Percentiles rank a stretch among this genome's conserved stretches.
These are phyloP conservation scores for Thelonectria blattea DNA, from an alignment of 2,329 filamentous ascomycete genomes.

Conservation along the genomic window DNA sequence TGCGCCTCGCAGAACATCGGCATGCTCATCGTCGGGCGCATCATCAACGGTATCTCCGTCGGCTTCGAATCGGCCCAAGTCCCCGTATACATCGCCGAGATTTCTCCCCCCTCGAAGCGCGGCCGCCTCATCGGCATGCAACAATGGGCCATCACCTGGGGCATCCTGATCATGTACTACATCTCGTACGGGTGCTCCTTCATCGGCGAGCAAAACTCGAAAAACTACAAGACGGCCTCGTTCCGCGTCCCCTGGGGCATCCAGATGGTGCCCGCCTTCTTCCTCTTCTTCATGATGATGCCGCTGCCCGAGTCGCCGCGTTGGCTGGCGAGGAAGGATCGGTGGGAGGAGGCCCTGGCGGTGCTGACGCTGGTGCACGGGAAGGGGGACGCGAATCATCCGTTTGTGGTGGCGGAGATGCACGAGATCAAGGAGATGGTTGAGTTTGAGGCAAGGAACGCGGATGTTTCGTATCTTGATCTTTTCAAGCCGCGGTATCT, in stretches of 20 bases:
- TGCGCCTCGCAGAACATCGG: slow-evolving; percentile 51
- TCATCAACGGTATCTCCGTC: slow-evolving; percentile 68
- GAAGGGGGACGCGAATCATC: slow-evolving; percentile 67
- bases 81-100: slow-evolving; percentile 69
- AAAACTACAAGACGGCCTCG: slow-evolving; percentile 54
- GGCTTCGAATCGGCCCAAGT: slow-evolving; percentile 68
- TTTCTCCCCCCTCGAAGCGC: slow-evolving; percentile 58
- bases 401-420: slow-evolving; percentile 71
- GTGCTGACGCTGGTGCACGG: slow-evolving; percentile 66
- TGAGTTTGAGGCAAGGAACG: slow-evolving; percentile 74
- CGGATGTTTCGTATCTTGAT: slow-evolving; percentile 73
- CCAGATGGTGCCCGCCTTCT: slow-evolving; percentile 66
- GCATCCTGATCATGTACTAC: slow-evolving; percentile 66
- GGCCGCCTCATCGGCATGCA: slow-evolving; percentile 71
- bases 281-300: slow-evolving; percentile 64
- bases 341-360: slow-evolving; percentile 63
- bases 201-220: slow-evolving; percentile 49
- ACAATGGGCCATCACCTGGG: slow-evolving; percentile 72
- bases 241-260: slow-evolving; percentile 71
- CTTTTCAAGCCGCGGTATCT: slow-evolving; percentile 73
- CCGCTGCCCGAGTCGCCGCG: slow-evolving; percentile 67
- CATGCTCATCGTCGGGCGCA: slow-evolving; percentile 54
- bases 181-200: slow-evolving; percentile 69
- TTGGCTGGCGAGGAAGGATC: slow-evolving; percentile 68
- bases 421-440: slow-evolving; percentile 75